phyloP scores from a whole-genome alignment of 805 yeast species.

The Nakazawaea pomicola region DNA sequence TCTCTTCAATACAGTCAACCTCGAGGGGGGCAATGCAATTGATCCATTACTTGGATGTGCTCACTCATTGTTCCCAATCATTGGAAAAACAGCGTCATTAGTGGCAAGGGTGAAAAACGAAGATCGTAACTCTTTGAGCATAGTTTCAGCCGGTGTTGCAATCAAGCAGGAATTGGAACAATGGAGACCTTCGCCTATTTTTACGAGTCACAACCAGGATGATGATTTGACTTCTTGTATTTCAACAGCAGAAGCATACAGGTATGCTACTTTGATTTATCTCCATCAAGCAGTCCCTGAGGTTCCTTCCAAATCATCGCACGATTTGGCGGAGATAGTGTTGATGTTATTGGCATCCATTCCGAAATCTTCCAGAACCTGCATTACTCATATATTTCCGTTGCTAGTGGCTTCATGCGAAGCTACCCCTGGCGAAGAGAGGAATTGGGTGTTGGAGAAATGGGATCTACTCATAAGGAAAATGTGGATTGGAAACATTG shows the following conservation, averaged over 20 bases:
- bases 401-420: conserved; percentile 63
- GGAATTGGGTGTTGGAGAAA: conserved; percentile 55
- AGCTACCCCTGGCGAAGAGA: conserved; percentile 50
- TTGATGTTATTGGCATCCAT: conserved; percentile 57
- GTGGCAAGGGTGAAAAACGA: conserved; percentile 42
- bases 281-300: conserved; percentile 71
- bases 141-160: conserved; percentile 50
- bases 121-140: conserved; percentile 36
- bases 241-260: conserved; percentile 67
- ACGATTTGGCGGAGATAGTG: conserved; percentile 54
- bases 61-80: conserved; percentile 56
- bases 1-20: conserved; percentile 32
- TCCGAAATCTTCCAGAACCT: conserved; percentile 52
- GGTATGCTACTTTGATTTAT: conserved; percentile 53
- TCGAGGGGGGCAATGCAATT: conserved; percentile 35
- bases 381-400: conserved; percentile 61
- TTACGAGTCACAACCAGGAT: conserved; percentile 30
- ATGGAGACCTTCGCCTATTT: conserved; percentile 50
- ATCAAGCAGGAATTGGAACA: conserved; percentile 45
- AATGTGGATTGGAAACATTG: conserved; percentile 65
- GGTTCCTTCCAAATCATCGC: conserved; percentile 50
- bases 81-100: conserved; percentile 58
- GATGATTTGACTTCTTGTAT: conserved; percentile 56
- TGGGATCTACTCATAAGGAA: conserved; percentile 50
- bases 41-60: conserved; percentile 69